These are phyloP conservation scores for Ajuga reptans DNA, from an alignment of 305 asterid species.

Conservation along the genomic window DNA sequence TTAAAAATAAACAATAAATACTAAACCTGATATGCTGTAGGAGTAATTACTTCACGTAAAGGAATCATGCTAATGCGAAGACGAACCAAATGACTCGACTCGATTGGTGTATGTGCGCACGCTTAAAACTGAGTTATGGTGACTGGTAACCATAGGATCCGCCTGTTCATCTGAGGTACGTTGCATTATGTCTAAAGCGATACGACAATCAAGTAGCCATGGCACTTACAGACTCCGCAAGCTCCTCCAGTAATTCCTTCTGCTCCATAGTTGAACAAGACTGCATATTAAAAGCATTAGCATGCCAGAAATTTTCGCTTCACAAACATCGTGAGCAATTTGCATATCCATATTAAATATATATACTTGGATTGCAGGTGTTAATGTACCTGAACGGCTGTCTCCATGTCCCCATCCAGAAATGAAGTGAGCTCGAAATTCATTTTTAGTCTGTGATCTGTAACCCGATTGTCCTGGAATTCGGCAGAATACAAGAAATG, in stretches of 20 bases:
- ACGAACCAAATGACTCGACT: not conserved
- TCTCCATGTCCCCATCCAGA: slow-evolving; percentile 82
- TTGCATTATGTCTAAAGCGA: not conserved
- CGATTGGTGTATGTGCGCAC: too few species aligned
- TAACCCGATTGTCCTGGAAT: slow-evolving; percentile 82
- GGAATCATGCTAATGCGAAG: too few species aligned
- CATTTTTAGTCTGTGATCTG: slow-evolving; percentile 91
- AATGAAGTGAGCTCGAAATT: slow-evolving; percentile 78
- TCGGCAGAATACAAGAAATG: not conserved
- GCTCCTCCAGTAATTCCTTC: slow-evolving; percentile 86
- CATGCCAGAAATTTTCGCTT: slow-evolving; percentile 8
- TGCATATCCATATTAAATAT: not conserved
- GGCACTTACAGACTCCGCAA: slow-evolving; percentile 58
- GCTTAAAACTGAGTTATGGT: too few species aligned
- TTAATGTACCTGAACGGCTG: slow-evolving; percentile 75
- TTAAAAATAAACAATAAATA: too few species aligned
- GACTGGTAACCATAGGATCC: not conserved
- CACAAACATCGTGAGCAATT: not conserved
- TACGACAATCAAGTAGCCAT: slow-evolving; percentile 29
- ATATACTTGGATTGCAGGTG: not conserved
- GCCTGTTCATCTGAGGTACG: not conserved
- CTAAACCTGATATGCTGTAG: too few species aligned
- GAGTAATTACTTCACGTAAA: too few species aligned
- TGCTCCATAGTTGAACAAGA: slow-evolving; percentile 84
- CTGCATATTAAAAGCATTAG: slow-evolving; percentile 38